Base-by-base conservation (phyloP, 2,329 filamentous ascomycete species). In the Diaporthe ampelina region DNA sequence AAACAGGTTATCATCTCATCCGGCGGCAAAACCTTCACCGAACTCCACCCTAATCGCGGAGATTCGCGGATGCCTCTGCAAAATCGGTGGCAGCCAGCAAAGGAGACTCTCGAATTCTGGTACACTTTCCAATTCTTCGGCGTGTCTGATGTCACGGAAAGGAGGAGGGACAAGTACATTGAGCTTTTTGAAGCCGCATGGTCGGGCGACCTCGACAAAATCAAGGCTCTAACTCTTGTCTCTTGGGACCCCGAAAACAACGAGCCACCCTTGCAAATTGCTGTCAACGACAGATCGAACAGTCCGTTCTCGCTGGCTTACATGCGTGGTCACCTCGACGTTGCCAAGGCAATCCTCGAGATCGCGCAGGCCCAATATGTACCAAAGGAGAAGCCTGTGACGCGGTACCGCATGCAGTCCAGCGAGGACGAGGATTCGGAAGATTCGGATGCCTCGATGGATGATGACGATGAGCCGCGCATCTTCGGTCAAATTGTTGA, bases 131-230 rank as follows among this genome's bases (percentile, higher is more conserved):
- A 79, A 2, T 94, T 94, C 80, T 73, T 72, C 40, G 84, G 76
- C 78, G 89, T 84, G 76, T 88, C 83, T 2, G 89, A 91, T 81
- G 88, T 86, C 79, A 93, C 88, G 0, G 87, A 89, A 3, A 84
- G 83, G 52, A 88, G 87, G 67, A 86, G 85, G 35, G 83, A 86
- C 45, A 91, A 88, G 0, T 96, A 95, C 76, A 76, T 93, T 8
- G 84, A 89, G 76, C 82, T 96, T 10, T 94, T 94, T 80, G 91
- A 96, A 79, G 94, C 94, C 48, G 91, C 91, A 6, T 97, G 93
- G 93, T 78, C 78, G 6, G 93, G 92, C n/a, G 90, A 97, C 77
- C 77, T 93, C 1, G 85, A 90, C 1, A 90, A 85, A 4, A 90
- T 96, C 81, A 94, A 93, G 79, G 81, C 83, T 19, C 84, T 94